A percentile compares a stretch with the other conserved stretches of the same genome.
phyloP scores from a whole-genome alignment of 495 filamentous ascomycete species.

The Aspergillus coremiiformis region DNA sequence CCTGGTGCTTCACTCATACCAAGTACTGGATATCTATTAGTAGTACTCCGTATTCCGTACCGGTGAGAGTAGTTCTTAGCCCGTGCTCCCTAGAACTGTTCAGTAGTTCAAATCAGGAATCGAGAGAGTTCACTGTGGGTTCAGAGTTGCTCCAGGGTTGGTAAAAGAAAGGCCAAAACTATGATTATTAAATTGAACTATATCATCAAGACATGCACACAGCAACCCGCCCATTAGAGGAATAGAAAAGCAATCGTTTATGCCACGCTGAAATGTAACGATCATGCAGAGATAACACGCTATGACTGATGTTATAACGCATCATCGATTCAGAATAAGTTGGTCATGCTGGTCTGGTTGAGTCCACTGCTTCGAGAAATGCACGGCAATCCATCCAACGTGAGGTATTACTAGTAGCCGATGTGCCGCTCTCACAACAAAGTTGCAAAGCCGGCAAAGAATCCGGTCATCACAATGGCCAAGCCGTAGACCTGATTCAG shows the following conservation, averaged over 20 bases:
- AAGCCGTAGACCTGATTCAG: conserved; percentile 54
- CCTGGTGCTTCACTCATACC: no score
- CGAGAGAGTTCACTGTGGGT: no score
- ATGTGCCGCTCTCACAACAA: conserved; percentile 39
- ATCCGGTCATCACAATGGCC: conserved; percentile 44
- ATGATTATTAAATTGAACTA: not conserved
- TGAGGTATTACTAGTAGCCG: not conserved
- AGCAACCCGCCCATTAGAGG: not conserved
- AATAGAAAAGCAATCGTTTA: not conserved
- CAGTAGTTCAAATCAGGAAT: no score
- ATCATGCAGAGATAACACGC: not conserved
- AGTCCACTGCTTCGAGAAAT: not conserved
- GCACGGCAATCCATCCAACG: not conserved
- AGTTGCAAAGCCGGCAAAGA: conserved; percentile 58
- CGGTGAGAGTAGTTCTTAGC: no score
- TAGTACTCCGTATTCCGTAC: no score
- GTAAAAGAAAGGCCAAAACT: not conserved
- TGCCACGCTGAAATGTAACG: not conserved
- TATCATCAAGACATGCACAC: not conserved
- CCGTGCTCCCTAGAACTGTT: no score
- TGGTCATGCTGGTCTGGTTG: not conserved
- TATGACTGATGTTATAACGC: not conserved
- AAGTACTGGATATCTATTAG: no score
- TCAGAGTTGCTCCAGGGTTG: not conserved
- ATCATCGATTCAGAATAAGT: not conserved